phyloP scores from a whole-genome alignment of 768 basidiomycete genomes.

The Pulveroboletus sp. region DNA sequence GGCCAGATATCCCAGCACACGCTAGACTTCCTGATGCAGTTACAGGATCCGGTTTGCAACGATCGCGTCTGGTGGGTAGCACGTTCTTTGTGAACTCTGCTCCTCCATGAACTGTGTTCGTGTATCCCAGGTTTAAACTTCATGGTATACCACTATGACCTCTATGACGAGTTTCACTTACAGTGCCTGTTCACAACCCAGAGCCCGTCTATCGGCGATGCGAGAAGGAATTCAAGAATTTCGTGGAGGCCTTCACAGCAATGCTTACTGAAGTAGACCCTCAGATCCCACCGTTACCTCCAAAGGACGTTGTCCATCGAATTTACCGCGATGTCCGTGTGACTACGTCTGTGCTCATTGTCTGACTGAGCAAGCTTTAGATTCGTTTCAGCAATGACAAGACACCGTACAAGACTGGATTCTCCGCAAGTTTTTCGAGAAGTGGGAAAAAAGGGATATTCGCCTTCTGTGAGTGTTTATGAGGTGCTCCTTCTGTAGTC shows the following conservation, averaged over 20 bases:
- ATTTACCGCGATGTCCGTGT: constrained; percentile 80
- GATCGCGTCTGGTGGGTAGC: constrained; percentile 71
- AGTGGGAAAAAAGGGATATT: constrained; percentile 89
- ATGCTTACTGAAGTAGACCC: constrained; percentile 68
- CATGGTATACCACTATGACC: constrained; percentile 43
- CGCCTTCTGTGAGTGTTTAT: constrained; percentile 63
- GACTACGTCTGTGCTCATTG: background rate
- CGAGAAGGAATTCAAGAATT: constrained; percentile 86
- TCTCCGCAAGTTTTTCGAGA: constrained; percentile 83
- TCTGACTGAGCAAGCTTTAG: constrained; percentile 33
- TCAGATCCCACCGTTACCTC: constrained; percentile 82
- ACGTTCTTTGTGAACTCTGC: background rate
- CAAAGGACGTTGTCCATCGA: constrained; percentile 87
- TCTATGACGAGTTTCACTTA: background rate
- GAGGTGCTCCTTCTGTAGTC: background rate
- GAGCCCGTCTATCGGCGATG: constrained; percentile 42
- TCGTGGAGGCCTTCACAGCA: constrained; percentile 67
- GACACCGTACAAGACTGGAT: constrained; percentile 86
- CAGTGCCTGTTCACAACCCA: constrained; percentile 1
- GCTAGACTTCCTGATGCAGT: constrained; percentile 64
- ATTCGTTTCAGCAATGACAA: constrained; percentile 90
- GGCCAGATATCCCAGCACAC: constrained; percentile 86
- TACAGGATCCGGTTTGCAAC: constrained; percentile 74
- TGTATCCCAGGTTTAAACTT: constrained; percentile 67
- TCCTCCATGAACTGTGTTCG: background rate